Base-by-base conservation (phyloP, 306 rosid genomes). In the Cicer arietinum region DNA sequence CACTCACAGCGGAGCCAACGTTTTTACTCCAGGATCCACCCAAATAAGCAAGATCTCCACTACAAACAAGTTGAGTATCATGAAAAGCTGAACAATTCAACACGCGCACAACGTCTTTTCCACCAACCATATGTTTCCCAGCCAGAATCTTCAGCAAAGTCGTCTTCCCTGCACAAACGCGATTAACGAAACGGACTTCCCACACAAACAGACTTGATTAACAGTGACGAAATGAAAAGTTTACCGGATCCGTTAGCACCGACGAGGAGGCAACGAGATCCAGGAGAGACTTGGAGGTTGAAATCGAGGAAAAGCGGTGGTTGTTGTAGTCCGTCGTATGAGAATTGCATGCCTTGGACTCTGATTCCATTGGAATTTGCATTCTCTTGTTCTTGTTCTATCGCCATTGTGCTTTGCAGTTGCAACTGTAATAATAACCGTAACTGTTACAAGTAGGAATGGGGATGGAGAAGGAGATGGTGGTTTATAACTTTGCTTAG, bases 211-310 rank as follows among this genome's bases (percentile, higher is more conserved):
- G 5, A 30, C 4, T 30, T 5, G 5, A 30, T 30, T 25, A 45
- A 43, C 13, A 40, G 18, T 2, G 39, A 30, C 7, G 12, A 63
- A 43, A 17, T 10, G 12, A 14, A 39, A 11, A 63, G 20, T n/a
- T 67, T 84, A 87, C 98, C 97, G 25, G 98, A 91, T 87, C 98
- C 98, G 42, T 94, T 94, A 54, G 98, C 98, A 62, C 98, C 98
- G 30, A 94, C 79, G 45, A 94, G 93, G 64, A 94, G 96, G 86
- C 98, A 94, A 7, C 98, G 95, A 11, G 97, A 91, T 86, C 98
- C 97, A 1, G 95, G 87, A 35, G 82, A 37, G 68, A 94, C 75
- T 40, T 81, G n/a, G 69, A 91, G 96, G 83, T 71, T 78, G 83
- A 91, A 94, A 13, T 94, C 91, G 65, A 70, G 69, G 74, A 91